Evolutionary conservation across 1,284 basidiomycete genomes (phyloP), one percentile per base, ranked within the genome.

Genomic region (Pseudozyma tsukubaensis): DNA sequence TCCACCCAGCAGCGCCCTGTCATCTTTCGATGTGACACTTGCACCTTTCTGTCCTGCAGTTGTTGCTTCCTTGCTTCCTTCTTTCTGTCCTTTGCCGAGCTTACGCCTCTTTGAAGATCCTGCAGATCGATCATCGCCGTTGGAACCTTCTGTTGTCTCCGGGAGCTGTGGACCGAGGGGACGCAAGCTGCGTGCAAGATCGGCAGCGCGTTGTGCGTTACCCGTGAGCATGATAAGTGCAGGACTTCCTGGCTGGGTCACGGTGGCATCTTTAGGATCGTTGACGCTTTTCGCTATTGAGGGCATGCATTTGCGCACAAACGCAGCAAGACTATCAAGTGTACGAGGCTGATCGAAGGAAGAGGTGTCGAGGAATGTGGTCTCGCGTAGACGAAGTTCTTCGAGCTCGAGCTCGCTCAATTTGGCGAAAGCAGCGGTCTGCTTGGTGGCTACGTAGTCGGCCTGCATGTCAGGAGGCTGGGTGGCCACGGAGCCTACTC

Each of bases 141-240:
- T 56, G 35, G 51, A 63, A 51, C 43, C 58, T 57, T 61, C 59
- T 58, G 47, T 37, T 32, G 59, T 54, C 6, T 36, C 35, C 11
- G 49, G 42, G 19, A 58, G 59, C 18, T 66, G 48, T 0, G 78
- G 78, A 9, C 70, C 60, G 12, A 83, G 64, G 13, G 59, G 6
- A 37, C 78, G 69, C 44, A 81, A 51, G 8, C 57, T 55, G 14
- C 78, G 67, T 18, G 77, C 68, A 10, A 83, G 59, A 34, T 82
- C 80, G 6, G 81, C 80, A 7, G 80, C 77, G 14, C 81, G 68
- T 50, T 76, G 75, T 44, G 81, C 81, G 51, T 83, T 83, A 10
- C 81, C 80, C 0, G 81, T 71, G 29, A 83, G 62, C 19, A 82
- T 68, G 44, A 81, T 55, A 21, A 80, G 36, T 11, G 54, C 51